These are phyloP conservation scores for Cynanchum wilfordii DNA, from an alignment of 257 asterid species.

Conservation along the genomic window DNA sequence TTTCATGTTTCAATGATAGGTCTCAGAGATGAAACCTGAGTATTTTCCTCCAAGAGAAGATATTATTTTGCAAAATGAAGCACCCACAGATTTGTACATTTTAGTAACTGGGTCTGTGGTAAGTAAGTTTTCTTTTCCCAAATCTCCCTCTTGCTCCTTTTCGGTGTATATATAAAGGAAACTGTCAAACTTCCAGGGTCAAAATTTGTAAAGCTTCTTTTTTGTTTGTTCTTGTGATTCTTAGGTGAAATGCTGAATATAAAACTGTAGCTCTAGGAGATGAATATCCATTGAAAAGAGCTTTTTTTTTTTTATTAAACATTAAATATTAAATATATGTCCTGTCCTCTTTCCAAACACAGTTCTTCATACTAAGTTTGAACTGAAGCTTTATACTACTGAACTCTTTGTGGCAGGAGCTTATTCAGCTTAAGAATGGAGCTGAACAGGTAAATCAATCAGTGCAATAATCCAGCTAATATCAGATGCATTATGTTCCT, in stretches of 20 bases:
- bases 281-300: neutral
- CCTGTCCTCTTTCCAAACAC: neutral
- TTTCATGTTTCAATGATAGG: conserved; percentile 28
- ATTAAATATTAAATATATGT: neutral
- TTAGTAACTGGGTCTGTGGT: conserved; percentile 72
- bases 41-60: conserved; percentile 73
- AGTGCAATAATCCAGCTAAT: too few relatives aligned
- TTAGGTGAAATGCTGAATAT: neutral
- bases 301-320: neutral
- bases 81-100: conserved; percentile 66
- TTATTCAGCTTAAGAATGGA: conserved; percentile 34
- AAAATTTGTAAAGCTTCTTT: neutral
- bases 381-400: conserved; percentile 11
- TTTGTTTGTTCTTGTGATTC: neutral
- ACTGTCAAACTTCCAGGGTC: too few relatives aligned
- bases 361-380: neutral
- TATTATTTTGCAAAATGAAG: conserved; percentile 67
- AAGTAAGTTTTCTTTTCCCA: conserved; percentile 12
- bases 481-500: neutral
- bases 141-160: neutral
- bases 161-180: neutral
- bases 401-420: conserved; percentile 46
- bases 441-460: conserved; percentile 38
- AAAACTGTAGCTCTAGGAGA: neutral
- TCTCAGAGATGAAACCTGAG: conserved; percentile 73